Percentiles rank a stretch among this genome's conserved stretches.
These are phyloP conservation scores for Phytophthora pini DNA, from an alignment of 352 stramenopile genomes.

Conservation along the genomic window DNA sequence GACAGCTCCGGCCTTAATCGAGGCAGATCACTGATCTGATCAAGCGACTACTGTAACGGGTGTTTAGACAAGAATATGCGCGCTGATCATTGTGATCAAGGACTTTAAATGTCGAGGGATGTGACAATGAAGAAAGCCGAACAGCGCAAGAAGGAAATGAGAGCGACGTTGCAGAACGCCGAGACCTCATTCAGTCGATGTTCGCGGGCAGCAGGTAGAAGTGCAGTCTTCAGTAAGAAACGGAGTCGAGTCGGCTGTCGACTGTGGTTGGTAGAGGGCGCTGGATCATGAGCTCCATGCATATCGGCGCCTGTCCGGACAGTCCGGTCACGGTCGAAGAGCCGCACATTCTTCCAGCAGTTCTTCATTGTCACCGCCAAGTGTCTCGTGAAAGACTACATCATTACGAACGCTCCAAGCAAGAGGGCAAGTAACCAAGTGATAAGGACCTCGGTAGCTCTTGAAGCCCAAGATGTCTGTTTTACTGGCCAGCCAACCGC, in stretches of 20 bases:
- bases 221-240: neutral
- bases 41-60: neutral
- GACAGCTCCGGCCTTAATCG: slow-evolving; percentile 2
- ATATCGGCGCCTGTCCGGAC: slow-evolving; percentile 24
- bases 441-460: neutral
- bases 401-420: slow-evolving; percentile 14
- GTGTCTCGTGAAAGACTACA: slow-evolving; percentile 7
- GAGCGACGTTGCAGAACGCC: slow-evolving; percentile 2
- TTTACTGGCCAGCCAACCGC: neutral
- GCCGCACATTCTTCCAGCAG: slow-evolving; percentile 12
- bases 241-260: neutral
- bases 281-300: slow-evolving; percentile 11
- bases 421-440: slow-evolving; percentile 2
- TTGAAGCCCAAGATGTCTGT: slow-evolving; percentile 7
- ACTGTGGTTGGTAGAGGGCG: slow-evolving; percentile 19
- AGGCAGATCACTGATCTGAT: neutral
- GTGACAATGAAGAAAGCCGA: slow-evolving; percentile 9
- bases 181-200: slow-evolving; percentile 1
- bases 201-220: neutral
- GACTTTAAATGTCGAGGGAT: too few relatives aligned
- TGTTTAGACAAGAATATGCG: neutral
- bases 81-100: neutral
- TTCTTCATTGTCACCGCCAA: neutral
- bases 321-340: slow-evolving; percentile 19
- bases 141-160: slow-evolving; percentile 11